A percentile compares a stretch with the other conserved stretches of the same genome.
Evolutionary conservation across 176 grass and related monocot genomes (phyloP).

Genomic region (Musa itinerans): DNA sequence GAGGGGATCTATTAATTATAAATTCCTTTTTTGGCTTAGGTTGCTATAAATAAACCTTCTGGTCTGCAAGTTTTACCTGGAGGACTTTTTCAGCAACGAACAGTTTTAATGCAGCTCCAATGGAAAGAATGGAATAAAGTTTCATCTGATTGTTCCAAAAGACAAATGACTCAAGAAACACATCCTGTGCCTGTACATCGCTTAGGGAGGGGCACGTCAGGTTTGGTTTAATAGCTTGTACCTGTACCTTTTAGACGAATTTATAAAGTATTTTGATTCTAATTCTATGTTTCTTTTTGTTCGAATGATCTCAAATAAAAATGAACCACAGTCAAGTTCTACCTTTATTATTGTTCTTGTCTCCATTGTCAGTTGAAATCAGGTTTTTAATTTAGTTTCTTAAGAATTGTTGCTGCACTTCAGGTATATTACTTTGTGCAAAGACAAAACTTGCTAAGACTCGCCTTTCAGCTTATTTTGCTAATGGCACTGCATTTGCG

Average conservation of each 20-base stretch:
- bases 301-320: background rate
- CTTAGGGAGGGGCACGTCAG: slow-evolving; percentile 92
- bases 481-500: slow-evolving; percentile 47
- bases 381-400: slow-evolving; percentile 9
- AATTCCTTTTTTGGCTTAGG: slow-evolving; percentile 15
- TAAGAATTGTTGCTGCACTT: slow-evolving; percentile 10
- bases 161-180: slow-evolving; percentile 25
- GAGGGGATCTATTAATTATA: background rate
- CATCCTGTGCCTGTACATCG: slow-evolving; percentile 85
- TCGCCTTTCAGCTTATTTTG: slow-evolving; percentile 75
- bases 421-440: slow-evolving; percentile 84
- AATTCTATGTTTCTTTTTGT: background rate
- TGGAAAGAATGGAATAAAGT: slow-evolving; percentile 62
- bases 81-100: slow-evolving; percentile 89
- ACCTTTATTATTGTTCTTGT: background rate
- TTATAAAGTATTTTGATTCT: background rate
- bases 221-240: slow-evolving; percentile 29
- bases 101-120: slow-evolving; percentile 69
- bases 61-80: slow-evolving; percentile 94
- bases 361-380: background rate
- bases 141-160: slow-evolving; percentile 19
- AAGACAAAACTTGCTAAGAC: slow-evolving; percentile 89
- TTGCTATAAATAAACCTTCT: slow-evolving; percentile 79
- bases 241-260: background rate
- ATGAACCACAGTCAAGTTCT: background rate